Evolutionary conservation across 345 rosid genomes (phyloP), one percentile per base, ranked within the genome.

Genomic region (Moricandia arvensis): DNA sequence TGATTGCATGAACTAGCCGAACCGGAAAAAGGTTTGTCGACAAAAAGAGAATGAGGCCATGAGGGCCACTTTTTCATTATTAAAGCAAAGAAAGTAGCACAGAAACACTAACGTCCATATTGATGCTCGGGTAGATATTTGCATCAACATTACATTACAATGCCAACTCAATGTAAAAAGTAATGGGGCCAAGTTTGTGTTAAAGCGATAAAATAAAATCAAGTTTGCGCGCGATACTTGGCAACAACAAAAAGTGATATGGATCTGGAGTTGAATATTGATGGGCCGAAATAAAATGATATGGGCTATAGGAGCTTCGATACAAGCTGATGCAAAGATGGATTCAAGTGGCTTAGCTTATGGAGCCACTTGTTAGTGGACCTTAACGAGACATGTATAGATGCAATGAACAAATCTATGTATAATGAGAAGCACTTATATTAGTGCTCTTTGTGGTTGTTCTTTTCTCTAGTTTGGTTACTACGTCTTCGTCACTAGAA

Each of bases 81-180:
- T 68, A 68, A 68, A 61, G 79, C 63, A 68, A 68, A 53, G 33
- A 68, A 75, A 68, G 54, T 45, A n/a, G 53, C 60, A 75, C 62
- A 47, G 13, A 49, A 75, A 60, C 57, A 45, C 53, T 4, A 68
- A 75, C 79, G 69, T 51, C 58, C 15, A 35, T 68, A 37, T 75
- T 35, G 61, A 53, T 60, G 63, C 68, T 59, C 79, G 3, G 45
- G 57, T 75, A 47, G 73, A 67, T 75, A 45, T 59, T 75, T 7
- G 5, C 53, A 45, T 45, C 53, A 45, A n/a, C 53, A 5, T 41
- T 41, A 41, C n/a, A n/a, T n/a, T n/a, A n/a, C n/a, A 45, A 45
- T n/a, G 53, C 53, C 53, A 45, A 45, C 47, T 11, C 1, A 41
- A 41, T 41, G 47, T 12, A 41, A 45, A 45, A 45, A 13, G 53